Conservation (phyloP, 495 filamentous ascomycete genomes). For the Aspergillus heteromorphus region DNA sequence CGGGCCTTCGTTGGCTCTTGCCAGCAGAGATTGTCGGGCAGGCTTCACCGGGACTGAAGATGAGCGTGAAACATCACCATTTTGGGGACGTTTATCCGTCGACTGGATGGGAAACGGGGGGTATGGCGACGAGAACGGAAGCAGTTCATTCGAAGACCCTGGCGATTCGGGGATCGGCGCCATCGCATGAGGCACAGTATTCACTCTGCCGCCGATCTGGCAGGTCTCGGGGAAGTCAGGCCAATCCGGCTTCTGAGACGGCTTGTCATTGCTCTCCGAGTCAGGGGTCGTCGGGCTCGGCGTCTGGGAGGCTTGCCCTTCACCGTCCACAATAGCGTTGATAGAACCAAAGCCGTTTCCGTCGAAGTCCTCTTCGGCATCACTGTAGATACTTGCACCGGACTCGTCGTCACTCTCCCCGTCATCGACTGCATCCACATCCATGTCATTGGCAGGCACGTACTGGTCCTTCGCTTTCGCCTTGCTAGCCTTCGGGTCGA, state of each 20-base stretch:
- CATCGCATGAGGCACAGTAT: slow-evolving; percentile 17
- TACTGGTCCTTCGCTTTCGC: slow-evolving; percentile 5
- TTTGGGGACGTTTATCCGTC: neutral
- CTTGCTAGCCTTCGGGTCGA: slow-evolving; percentile 3
- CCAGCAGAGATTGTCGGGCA: slow-evolving; percentile 20
- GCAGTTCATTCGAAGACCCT: slow-evolving; percentile 9
- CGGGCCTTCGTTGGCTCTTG: slow-evolving; percentile 11
- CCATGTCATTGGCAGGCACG: neutral
- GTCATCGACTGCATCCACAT: slow-evolving; percentile 15
- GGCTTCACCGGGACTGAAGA: slow-evolving; percentile 11
- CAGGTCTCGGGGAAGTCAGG: slow-evolving; percentile 14
- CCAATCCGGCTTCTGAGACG: slow-evolving; percentile 1
- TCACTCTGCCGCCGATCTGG: slow-evolving; percentile 20
- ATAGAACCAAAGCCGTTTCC: slow-evolving; percentile 77
- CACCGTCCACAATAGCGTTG: slow-evolving; percentile 73
- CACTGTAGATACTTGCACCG: slow-evolving; percentile 72
- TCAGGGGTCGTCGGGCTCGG: neutral
- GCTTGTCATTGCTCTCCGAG: neutral
- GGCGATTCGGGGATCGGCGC: slow-evolving; percentile 18
- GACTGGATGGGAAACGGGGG: slow-evolving; percentile 14
- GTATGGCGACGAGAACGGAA: slow-evolving; percentile 20
- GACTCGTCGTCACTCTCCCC: slow-evolving; percentile 46
- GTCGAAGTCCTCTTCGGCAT: slow-evolving; percentile 77
- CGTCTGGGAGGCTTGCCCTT: neutral
- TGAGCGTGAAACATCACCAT: slow-evolving; percentile 3